These are phyloP conservation scores for Aspergillus ruber DNA, from an alignment of 2,329 filamentous ascomycete species.

Conservation along the genomic window DNA sequence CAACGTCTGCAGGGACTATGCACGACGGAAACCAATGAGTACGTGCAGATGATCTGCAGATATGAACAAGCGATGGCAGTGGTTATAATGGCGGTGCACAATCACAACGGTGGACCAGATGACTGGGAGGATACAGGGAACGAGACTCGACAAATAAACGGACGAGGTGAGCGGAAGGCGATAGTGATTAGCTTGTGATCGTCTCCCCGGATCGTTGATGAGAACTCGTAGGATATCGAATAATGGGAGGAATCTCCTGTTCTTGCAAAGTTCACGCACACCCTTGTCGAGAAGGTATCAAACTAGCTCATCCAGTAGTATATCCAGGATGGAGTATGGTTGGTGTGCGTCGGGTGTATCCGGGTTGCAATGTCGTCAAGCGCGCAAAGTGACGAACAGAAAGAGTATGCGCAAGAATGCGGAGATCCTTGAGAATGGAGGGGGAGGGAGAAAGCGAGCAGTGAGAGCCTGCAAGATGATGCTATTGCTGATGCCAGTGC, in stretches of 20 bases:
- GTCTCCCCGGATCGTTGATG: constrained; percentile 1
- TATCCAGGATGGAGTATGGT: background rate
- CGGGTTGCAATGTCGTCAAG: background rate
- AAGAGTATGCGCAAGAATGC: background rate
- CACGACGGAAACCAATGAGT: constrained; percentile 28
- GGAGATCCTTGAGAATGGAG: background rate
- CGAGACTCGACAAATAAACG: constrained; percentile 9
- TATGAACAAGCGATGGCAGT: constrained; percentile 13
- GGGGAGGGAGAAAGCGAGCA: background rate
- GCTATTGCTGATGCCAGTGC: background rate
- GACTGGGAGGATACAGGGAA: constrained; percentile 22
- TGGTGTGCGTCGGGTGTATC: background rate
- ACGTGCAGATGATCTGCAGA: constrained; percentile 48
- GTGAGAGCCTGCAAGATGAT: background rate
- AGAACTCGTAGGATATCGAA: background rate
- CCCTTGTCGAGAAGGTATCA: background rate
- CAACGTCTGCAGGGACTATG: constrained; percentile 40
- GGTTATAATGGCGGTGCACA: constrained; percentile 18
- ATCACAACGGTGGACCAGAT: constrained; percentile 27
- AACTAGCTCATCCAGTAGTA: background rate
- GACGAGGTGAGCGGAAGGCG: constrained; percentile 4
- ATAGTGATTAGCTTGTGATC: constrained; percentile 18
- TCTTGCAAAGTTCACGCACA: background rate
- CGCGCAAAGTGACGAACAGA: background rate
- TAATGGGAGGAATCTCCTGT: background rate